These are phyloP conservation scores for Alternaria sp. DNA, from an alignment of 2,329 filamentous ascomycete genomes.

Conservation along the genomic window DNA sequence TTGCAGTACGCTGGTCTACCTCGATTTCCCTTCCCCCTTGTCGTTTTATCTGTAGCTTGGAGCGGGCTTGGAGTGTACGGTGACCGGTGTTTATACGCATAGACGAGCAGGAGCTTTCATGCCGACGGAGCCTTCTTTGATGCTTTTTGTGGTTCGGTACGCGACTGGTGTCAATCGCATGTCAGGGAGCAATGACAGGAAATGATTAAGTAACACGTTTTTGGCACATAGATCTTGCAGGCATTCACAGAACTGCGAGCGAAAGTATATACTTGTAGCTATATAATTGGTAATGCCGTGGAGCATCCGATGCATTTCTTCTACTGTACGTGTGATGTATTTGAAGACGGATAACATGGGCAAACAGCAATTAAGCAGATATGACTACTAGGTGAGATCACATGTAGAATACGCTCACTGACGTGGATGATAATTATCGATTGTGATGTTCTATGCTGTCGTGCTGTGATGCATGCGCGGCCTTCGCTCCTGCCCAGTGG, in stretches of 20 bases:
- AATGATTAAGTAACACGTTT: constrained; percentile 39
- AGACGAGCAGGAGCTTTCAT: constrained; percentile 40
- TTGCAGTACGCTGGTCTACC: background rate
- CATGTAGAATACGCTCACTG: background rate
- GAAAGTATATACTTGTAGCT: constrained; percentile 33
- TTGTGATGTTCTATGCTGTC: background rate
- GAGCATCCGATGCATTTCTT: background rate
- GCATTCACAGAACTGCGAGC: constrained; percentile 22
- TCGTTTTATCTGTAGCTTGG: constrained; percentile 36
- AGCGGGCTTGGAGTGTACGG: constrained; percentile 30
- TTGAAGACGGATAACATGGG: background rate
- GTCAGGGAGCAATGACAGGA: constrained; percentile 35
- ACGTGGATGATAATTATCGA: background rate
- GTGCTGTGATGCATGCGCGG: background rate
- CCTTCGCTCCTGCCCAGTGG: constrained; percentile 1
- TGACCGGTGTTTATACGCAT: constrained; percentile 40
- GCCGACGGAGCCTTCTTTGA: constrained; percentile 23
- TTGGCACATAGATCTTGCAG: constrained; percentile 42
- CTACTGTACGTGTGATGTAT: background rate
- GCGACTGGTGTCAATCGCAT: constrained; percentile 26
- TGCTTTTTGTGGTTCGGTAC: constrained; percentile 17
- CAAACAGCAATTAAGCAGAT: background rate
- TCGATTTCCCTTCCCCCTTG: constrained; percentile 31
- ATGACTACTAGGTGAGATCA: accelerated
- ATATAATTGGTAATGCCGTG: constrained; percentile 46